phyloP scores from a whole-genome alignment of 2,329 filamentous ascomycete species.

The Fusarium sp. region DNA sequence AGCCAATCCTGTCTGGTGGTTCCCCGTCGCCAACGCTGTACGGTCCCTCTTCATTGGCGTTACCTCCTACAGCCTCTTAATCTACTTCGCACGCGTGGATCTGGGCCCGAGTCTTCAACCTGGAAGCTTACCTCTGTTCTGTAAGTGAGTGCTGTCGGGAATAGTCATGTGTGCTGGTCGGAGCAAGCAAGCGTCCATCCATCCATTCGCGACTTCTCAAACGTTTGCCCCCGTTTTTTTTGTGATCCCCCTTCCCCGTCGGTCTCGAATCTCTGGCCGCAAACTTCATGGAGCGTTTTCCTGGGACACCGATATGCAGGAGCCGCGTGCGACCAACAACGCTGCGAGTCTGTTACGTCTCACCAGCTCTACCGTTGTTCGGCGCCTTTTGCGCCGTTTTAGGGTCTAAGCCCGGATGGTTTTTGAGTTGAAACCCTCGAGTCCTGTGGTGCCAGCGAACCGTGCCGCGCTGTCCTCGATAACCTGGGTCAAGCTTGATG shows the following conservation, averaged over 20 bases:
- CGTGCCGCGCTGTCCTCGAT: conserved; percentile 15
- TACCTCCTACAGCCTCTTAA: conserved; percentile 9
- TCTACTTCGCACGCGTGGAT: conserved; percentile 16
- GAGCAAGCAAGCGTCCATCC: conserved; percentile 6
- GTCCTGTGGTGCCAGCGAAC: conserved; percentile 24
- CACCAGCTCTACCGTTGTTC: conserved; percentile 11
- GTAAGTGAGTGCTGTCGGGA: conserved; percentile 32
- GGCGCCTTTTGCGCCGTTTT: conserved; percentile 15
- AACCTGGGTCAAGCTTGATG: neutral
- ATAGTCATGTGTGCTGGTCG: neutral
- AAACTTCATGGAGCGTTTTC: conserved; percentile 10
- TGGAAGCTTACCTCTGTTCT: conserved; percentile 1
- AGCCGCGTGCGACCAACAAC: conserved; percentile 12
- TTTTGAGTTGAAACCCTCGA: conserved; percentile 23
- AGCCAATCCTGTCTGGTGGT: conserved; percentile 17
- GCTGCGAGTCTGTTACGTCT: conserved; percentile 9
- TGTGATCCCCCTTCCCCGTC: conserved; percentile 7
- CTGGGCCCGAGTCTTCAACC: neutral
- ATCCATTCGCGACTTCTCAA: conserved; percentile 8
- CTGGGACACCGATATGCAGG: conserved; percentile 3
- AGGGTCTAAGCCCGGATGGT: conserved; percentile 24
- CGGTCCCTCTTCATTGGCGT: conserved; percentile 7
- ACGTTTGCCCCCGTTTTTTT: conserved; percentile 6
- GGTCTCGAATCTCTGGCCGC: conserved; percentile 2
- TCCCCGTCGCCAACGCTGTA: conserved; percentile 14